Evolutionary conservation across 306 rosid genomes (phyloP).

Genomic region (Castanea sativa): DNA sequence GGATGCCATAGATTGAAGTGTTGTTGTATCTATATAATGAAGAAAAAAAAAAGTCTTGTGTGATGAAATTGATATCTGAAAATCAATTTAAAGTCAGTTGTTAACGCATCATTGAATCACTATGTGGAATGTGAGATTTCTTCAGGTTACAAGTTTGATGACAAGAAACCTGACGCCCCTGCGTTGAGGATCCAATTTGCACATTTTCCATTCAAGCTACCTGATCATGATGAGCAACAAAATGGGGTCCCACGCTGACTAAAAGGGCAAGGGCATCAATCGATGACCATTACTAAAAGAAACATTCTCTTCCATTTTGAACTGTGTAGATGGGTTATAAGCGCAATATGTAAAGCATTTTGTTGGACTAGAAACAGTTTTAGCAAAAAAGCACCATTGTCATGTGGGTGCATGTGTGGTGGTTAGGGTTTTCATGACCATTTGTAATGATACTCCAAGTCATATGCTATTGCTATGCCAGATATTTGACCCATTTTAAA

Average conservation of each 20-base stretch:
- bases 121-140: constrained; percentile 23
- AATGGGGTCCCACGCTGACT: constrained; percentile 20
- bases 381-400: background rate
- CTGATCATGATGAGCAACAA: constrained; percentile 34
- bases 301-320: constrained; percentile 2
- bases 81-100: background rate
- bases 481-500: background rate
- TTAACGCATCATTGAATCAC: constrained; percentile 15
- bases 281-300: constrained; percentile 2
- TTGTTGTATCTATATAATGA: too few relatives aligned
- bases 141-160: constrained; percentile 81
- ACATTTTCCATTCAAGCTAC: constrained; percentile 71
- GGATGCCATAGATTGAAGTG: too few relatives aligned
- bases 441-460: background rate
- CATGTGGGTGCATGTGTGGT: background rate
- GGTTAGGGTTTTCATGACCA: background rate
- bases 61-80: too few relatives aligned
- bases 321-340: constrained; percentile 10
- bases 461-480: background rate
- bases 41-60: too few relatives aligned
- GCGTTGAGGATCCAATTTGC: constrained; percentile 67
- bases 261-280: constrained; percentile 12
- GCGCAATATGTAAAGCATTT: background rate
- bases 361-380: background rate
- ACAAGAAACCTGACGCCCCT: constrained; percentile 56